Conservation (phyloP, 495 filamentous ascomycete genomes). For the Lentithecium fluviatile region DNA sequence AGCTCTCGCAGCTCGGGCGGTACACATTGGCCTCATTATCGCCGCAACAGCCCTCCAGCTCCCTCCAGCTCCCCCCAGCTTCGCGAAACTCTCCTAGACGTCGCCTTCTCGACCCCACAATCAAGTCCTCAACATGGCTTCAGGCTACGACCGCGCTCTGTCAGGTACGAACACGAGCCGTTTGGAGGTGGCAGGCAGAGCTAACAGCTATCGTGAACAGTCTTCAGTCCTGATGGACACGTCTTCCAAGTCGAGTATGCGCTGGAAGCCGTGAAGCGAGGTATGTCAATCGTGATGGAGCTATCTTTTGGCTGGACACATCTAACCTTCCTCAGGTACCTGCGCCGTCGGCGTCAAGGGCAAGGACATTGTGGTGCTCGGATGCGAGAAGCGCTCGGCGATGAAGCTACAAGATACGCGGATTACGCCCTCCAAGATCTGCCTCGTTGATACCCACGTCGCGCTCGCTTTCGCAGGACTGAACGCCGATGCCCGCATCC, state of each 20-base stretch:
- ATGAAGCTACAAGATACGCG: constrained; percentile 99
- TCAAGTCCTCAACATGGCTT: constrained; percentile 38
- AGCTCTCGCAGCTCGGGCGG: constrained; percentile 31
- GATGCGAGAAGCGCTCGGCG: constrained; percentile 96
- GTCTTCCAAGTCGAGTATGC: constrained; percentile 99
- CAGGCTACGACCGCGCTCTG: constrained; percentile 47
- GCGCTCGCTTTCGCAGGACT: constrained; percentile 95
- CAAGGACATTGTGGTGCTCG: constrained; percentile 87
- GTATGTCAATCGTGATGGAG: constrained; percentile 48
- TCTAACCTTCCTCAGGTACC: constrained; percentile 63
- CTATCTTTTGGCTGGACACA: background rate
- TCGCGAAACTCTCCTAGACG: background rate
- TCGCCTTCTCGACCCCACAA: background rate
- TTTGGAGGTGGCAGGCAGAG: constrained; percentile 2
- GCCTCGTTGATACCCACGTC: constrained; percentile 88
- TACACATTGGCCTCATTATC: constrained; percentile 1
- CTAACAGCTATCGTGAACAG: constrained; percentile 35
- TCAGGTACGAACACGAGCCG: constrained; percentile 37
- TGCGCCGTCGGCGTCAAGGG: constrained; percentile 98
- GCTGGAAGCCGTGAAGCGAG: constrained; percentile 96
- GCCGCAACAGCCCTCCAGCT: background rate
- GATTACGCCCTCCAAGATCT: constrained; percentile 98
- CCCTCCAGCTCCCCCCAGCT: background rate
- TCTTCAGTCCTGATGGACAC: constrained; percentile 88
- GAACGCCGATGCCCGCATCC: constrained; percentile 94